Conservation (phyloP, 768 basidiomycete genomes). For the Tephrocybe sp. region DNA sequence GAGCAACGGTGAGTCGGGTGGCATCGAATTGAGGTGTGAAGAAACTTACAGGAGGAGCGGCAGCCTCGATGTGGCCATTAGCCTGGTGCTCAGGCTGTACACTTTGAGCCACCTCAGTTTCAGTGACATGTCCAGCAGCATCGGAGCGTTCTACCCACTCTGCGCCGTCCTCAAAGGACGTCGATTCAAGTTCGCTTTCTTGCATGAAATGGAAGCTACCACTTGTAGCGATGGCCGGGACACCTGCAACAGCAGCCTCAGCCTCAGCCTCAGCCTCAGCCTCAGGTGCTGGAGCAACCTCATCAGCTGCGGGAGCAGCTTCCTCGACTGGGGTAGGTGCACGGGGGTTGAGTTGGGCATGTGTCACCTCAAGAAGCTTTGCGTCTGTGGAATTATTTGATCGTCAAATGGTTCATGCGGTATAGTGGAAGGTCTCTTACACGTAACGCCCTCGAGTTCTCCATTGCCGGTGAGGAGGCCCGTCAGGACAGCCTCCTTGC, state of each 20-base stretch:
- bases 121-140: constrained; percentile 24
- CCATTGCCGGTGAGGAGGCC: constrained; percentile 59
- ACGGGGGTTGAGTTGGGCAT: constrained; percentile 48
- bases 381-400: constrained; percentile 42
- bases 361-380: constrained; percentile 56
- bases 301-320: no score
- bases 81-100: constrained; percentile 14
- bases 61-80: constrained; percentile 16
- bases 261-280: constrained; percentile 16
- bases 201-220: constrained; percentile 79
- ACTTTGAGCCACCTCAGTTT: constrained; percentile 19
- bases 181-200: constrained; percentile 69
- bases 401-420: constrained; percentile 4
- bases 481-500: constrained; percentile 48
- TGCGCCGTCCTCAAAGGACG: constrained; percentile 47
- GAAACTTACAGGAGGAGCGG: constrained; percentile 13
- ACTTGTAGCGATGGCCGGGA: constrained; percentile 39
- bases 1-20: not conserved
- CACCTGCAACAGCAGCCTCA: constrained; percentile 33
- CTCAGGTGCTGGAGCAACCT: constrained; percentile 21
- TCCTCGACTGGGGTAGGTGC: constrained; percentile 38
- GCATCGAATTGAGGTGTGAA: not conserved
- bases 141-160: constrained; percentile 59
- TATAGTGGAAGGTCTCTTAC: constrained; percentile 38
- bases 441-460: constrained; percentile 58